Evolutionary conservation across 2,329 filamentous ascomycete genomes (phyloP).

Genomic region (Arachnopeziza araneosa): DNA sequence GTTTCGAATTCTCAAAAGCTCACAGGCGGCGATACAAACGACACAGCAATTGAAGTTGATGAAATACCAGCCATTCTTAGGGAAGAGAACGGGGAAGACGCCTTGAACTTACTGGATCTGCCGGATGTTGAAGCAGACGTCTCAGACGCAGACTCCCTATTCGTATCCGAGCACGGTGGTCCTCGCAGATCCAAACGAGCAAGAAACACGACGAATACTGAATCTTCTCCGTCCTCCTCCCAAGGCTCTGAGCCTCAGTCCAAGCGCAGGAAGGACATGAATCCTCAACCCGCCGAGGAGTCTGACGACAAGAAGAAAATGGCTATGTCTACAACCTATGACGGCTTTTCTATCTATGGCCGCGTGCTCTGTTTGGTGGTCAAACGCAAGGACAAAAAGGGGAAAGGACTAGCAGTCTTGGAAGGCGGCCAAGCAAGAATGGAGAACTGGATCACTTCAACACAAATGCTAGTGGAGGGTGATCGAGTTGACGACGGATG

Average conservation of each 20-base stretch:
- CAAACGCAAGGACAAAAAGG: slow-evolving; percentile 59
- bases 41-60: slow-evolving; percentile 39
- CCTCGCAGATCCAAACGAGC: slow-evolving; percentile 26
- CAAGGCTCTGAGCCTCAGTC: slow-evolving; percentile 31
- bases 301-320: slow-evolving; percentile 86
- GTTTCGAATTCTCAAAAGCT: slow-evolving; percentile 57
- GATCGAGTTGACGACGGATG: background rate
- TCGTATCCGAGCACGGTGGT: slow-evolving; percentile 31
- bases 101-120: slow-evolving; percentile 20
- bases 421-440: slow-evolving; percentile 60
- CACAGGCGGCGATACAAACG: slow-evolving; percentile 45
- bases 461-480: slow-evolving; percentile 48
- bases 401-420: slow-evolving; percentile 29
- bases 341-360: slow-evolving; percentile 94
- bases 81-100: slow-evolving; percentile 21
- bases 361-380: slow-evolving; percentile 88
- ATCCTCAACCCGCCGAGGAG: slow-evolving; percentile 27
- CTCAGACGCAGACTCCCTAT: slow-evolving; percentile 22
- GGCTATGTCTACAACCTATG: slow-evolving; percentile 78
- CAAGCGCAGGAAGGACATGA: slow-evolving; percentile 41
- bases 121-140: slow-evolving; percentile 17
- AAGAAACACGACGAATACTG: slow-evolving; percentile 26
- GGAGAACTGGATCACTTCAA: slow-evolving; percentile 80
- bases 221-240: slow-evolving; percentile 23
- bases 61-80: slow-evolving; percentile 10